These are phyloP conservation scores for Dryadomyces quercus-mongolicae DNA, from an alignment of 2,329 filamentous ascomycete species.

Conservation along the genomic window DNA sequence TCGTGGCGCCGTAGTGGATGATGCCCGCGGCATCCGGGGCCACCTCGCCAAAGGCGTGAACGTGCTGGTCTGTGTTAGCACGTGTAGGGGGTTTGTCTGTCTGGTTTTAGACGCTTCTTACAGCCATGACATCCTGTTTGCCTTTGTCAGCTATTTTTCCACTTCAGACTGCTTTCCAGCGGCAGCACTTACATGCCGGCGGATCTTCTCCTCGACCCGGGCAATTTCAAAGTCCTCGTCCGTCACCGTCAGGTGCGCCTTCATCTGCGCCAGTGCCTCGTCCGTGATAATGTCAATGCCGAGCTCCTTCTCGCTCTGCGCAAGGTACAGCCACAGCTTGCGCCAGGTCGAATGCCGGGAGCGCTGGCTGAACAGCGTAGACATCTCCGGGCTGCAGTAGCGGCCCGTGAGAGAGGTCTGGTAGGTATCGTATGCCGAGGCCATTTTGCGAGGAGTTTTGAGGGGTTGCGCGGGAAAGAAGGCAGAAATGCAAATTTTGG, in stretches of 20 bases:
- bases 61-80: background rate
- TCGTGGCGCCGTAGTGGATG: background rate
- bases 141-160: background rate
- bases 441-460: background rate
- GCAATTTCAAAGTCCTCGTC: slow-evolving; percentile 1
- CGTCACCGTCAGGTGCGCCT: slow-evolving; percentile 39
- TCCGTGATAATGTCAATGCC: slow-evolving; percentile 57
- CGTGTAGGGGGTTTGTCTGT: too few species aligned
- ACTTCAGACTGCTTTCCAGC: too few species aligned
- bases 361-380: slow-evolving; percentile 64
- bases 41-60: background rate
- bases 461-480: too few species aligned
- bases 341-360: slow-evolving; percentile 68
- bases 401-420: slow-evolving; percentile 57
- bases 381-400: slow-evolving; percentile 66
- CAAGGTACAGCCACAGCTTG: slow-evolving; percentile 73
- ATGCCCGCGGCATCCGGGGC: background rate
- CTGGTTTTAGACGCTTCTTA: too few species aligned
- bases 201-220: background rate
- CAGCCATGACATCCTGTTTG: background rate
- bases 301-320: slow-evolving; percentile 71
- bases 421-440: slow-evolving; percentile 34
- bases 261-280: slow-evolving; percentile 66
- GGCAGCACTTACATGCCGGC: background rate
- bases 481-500: too few species aligned